Conservation (phyloP, 2,329 filamentous ascomycete species). For the Graphilbum sp. region DNA sequence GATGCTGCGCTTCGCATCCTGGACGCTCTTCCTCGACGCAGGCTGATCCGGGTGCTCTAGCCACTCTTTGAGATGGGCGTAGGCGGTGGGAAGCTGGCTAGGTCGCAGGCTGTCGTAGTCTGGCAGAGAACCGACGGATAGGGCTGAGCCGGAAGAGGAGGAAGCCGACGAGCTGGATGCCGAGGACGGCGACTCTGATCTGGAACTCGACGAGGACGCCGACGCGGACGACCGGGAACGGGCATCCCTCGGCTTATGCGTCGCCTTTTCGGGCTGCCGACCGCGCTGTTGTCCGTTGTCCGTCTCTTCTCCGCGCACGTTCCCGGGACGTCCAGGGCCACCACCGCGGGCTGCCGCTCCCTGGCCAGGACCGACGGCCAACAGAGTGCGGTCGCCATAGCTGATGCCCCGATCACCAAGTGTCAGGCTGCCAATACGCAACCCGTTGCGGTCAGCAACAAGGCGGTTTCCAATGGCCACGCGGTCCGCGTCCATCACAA, state of each 20-base stretch:
- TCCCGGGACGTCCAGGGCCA: too few species aligned
- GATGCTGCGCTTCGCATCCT: conserved; percentile 15
- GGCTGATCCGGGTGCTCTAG: conserved; percentile 30
- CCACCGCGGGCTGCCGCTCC: background rate
- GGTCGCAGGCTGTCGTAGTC: conserved; percentile 33
- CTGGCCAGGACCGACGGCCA: conserved; percentile 1
- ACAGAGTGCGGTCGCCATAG: conserved; percentile 12
- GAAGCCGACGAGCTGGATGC: conserved; percentile 5
- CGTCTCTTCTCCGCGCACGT: too few species aligned
- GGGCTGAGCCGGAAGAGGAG: conserved; percentile 19
- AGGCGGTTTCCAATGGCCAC: conserved; percentile 26
- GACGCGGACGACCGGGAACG: conserved; percentile 2
- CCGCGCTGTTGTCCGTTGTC: background rate
- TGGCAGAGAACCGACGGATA: conserved; percentile 35
- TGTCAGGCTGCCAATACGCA: conserved; percentile 28
- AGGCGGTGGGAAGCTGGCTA: conserved; percentile 29
- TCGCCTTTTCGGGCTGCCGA: background rate
- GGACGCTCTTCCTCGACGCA: conserved; percentile 28
- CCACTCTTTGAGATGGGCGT: conserved; percentile 29
- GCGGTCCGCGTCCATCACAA: conserved; percentile 26
- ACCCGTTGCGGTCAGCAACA: conserved; percentile 25
- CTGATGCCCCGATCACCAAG: conserved; percentile 19
- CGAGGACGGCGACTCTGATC: background rate
- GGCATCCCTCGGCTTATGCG: too few species aligned
- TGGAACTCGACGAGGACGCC: background rate